Evolutionary conservation across 2,329 filamentous ascomycete genomes (phyloP), one percentile per base, ranked within the genome.

Genomic region (Aspergillus sp.): DNA sequence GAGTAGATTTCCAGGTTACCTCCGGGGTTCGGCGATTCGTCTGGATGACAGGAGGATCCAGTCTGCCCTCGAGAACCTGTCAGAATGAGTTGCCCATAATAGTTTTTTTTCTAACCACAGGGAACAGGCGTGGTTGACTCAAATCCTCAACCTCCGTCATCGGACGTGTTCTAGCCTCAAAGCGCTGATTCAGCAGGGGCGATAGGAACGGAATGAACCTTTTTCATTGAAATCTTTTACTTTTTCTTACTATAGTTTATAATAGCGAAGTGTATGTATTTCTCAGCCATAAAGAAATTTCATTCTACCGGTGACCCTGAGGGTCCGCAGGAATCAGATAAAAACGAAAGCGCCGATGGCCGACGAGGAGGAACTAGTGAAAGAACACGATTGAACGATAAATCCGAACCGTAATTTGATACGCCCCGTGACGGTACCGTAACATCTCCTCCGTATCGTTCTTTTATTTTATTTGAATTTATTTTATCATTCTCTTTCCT

Each of bases 21-120:
- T 67, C 65, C 65, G 65, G 52, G 58, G 54, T 64, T 67, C 65
- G 65, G 65, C 62, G 58, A 54, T 67, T 65, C n/a, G 29, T 18
- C 9, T 49, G 26, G 20, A 47, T 47, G 45, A 47, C 22, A 47
- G 45, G 11, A 47, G 22, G 18, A 18, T 46, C 42, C 18, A n/a
- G 16, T 46, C 16, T 5, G 42, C 7, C 45, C 9, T 4, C 11
- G 9, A 24, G 18, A 9, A 22, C 45, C 18, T 47, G 45, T 20
- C 45, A 47, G 45, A 4, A n/a, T n/a, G 18, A 6, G 24, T 47
- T 14, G 12, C 11, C 32, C 32, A 36, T 26, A 9, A 24, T 6
- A 32, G 20, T n/a, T 2, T 31, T 29, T 47, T 24, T 32, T 12
- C 20, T 16, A 4, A 16, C 12, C 31, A 32, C 12, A 36, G 54